phyloP scores from a whole-genome alignment of 495 filamentous ascomycete genomes.

The Penicillium robsamsonii region DNA sequence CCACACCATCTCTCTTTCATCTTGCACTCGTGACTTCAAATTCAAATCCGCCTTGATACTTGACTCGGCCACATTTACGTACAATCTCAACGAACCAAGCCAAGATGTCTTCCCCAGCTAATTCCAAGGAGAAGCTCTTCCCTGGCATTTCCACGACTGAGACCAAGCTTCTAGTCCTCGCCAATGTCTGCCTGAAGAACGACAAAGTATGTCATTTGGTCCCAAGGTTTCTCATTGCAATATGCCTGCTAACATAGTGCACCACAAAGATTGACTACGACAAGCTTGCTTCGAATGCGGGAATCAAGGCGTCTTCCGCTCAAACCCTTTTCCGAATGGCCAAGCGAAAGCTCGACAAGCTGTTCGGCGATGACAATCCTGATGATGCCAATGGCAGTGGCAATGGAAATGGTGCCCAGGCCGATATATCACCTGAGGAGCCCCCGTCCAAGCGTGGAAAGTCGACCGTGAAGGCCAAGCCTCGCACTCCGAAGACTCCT shows the following conservation, averaged over 20 bases:
- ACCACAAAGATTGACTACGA: background rate
- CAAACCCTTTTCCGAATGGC: background rate
- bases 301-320: background rate
- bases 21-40: background rate
- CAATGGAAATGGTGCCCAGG: background rate
- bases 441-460: background rate
- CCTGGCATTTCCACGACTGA: background rate
- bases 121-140: background rate
- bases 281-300: background rate
- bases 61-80: background rate
- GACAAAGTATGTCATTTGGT: background rate
- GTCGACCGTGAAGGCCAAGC: background rate
- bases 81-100: background rate
- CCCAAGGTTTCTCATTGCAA: background rate
- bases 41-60: background rate
- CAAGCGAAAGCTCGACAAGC: background rate
- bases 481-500: background rate
- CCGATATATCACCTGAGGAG: background rate
- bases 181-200: background rate
- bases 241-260: background rate
- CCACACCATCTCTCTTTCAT: background rate
- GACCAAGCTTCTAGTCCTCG: conserved; percentile 3
- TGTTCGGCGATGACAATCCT: background rate
- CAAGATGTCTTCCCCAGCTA: background rate
- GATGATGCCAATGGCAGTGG: background rate